Conservation (phyloP, 495 filamentous ascomycete genomes). For the Talaromyces proteolyticus region DNA sequence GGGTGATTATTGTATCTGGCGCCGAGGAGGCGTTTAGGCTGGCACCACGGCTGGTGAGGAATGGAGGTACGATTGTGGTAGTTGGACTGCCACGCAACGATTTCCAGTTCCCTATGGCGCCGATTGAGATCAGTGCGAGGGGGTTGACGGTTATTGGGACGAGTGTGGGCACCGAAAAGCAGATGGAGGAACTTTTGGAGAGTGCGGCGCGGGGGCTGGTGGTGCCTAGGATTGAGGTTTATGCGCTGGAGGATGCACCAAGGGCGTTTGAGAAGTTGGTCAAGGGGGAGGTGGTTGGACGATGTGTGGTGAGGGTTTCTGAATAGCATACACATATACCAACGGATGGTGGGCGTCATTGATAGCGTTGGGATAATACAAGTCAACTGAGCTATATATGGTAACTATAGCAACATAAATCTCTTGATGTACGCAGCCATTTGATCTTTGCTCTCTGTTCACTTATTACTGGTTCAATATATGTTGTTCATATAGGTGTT, state of each 20-base stretch:
- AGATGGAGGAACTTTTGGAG: background rate
- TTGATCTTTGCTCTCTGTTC: too few relatives aligned
- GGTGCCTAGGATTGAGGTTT: background rate
- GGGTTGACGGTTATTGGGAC: background rate
- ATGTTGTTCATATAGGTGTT: too few relatives aligned
- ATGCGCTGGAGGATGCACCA: background rate
- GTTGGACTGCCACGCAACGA: slow-evolving; percentile 19
- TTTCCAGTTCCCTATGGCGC: background rate
- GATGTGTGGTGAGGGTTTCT: background rate
- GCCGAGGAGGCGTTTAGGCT: slow-evolving; percentile 17
- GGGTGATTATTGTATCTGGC: slow-evolving; percentile 21
- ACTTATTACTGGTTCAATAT: too few relatives aligned
- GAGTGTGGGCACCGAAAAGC: background rate
- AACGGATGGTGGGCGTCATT: too few relatives aligned
- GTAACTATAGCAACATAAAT: too few relatives aligned
- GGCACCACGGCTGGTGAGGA: slow-evolving; percentile 21
- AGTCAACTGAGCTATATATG: too few relatives aligned
- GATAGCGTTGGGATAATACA: too few relatives aligned
- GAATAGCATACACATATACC: too few relatives aligned
- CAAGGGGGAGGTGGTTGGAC: background rate
- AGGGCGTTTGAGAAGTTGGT: background rate
- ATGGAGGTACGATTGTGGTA: slow-evolving; percentile 20
- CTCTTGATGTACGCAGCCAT: too few relatives aligned
- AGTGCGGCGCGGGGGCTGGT: background rate
- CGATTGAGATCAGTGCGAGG: background rate